Percentiles rank a stretch among this genome's conserved stretches.
phyloP scores from a whole-genome alignment of 345 rosid genomes.

The Melastoma malabathricum region DNA sequence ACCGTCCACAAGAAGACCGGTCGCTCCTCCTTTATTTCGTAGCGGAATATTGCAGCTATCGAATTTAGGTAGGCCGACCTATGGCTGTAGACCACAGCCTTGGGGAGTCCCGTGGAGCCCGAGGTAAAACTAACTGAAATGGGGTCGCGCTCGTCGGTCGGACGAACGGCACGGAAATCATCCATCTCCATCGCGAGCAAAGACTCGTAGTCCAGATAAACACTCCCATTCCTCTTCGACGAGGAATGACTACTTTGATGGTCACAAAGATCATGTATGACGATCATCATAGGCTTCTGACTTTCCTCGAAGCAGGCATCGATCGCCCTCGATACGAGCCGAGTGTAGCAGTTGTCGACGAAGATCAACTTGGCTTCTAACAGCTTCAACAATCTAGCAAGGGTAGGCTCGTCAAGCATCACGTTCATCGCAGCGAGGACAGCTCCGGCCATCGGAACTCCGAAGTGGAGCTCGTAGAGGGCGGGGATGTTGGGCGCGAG shows the following conservation, averaged over 20 bases:
- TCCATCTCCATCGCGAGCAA: constrained; percentile 9
- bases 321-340: constrained; percentile 12
- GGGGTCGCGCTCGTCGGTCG: constrained; percentile 27
- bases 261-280: constrained; percentile 8
- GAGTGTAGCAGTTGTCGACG: constrained; percentile 21
- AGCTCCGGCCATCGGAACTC: constrained; percentile 56
- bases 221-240: too few species aligned
- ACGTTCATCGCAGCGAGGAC: constrained; percentile 28
- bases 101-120: constrained; percentile 46
- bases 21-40: constrained; percentile 14
- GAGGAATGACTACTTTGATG: constrained; percentile 10
- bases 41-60: constrained; percentile 20
- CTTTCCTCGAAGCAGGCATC: too few species aligned
- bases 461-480: constrained; percentile 41
- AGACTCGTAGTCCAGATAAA: constrained; percentile 14
- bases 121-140: constrained; percentile 46
- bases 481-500: constrained; percentile 53
- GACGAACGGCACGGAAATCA: constrained; percentile 20
- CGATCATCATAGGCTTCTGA: too few species aligned
- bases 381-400: constrained; percentile 16
- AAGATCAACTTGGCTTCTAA: constrained; percentile 27
- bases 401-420: constrained; percentile 17
- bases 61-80: constrained; percentile 40
- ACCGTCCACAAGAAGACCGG: constrained; percentile 45
- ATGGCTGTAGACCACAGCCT: constrained; percentile 45